Evolutionary conservation across 1,284 basidiomycete genomes (phyloP).

Genomic region (Meira miltonrushii): DNA sequence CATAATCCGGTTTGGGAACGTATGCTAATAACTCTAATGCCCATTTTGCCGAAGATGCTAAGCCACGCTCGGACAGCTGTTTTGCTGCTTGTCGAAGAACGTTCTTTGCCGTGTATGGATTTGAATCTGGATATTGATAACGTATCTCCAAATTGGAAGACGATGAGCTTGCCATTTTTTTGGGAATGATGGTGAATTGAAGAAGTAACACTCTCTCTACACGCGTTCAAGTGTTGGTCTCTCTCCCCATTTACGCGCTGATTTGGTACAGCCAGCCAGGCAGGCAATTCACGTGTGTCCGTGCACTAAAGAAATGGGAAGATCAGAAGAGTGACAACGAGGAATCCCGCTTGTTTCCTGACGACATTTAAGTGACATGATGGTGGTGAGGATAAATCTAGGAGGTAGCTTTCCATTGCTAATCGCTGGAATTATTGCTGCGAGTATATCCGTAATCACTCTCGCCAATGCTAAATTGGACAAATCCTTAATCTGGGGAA

Average conservation of each 20-base stretch:
- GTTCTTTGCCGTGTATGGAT: conserved; percentile 21
- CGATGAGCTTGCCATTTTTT: background rate
- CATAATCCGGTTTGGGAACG: conserved; percentile 16
- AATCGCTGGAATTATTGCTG: background rate
- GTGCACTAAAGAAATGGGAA: too few relatives aligned
- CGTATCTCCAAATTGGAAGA: conserved; percentile 26
- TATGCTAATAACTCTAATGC: conserved; percentile 39
- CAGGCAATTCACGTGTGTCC: too few relatives aligned
- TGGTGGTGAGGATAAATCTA: background rate
- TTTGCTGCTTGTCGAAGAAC: conserved; percentile 23
- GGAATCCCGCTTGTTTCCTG: background rate
- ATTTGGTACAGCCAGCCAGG: too few relatives aligned
- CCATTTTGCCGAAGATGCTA: conserved; percentile 32
- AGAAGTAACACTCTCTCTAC: too few relatives aligned
- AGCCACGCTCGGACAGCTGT: conserved; percentile 28
- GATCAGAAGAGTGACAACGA: background rate
- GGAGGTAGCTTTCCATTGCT: background rate
- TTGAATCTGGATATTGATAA: conserved; percentile 29
- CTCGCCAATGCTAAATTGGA: conserved; percentile 2
- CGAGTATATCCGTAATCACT: background rate
- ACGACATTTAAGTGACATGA: background rate
- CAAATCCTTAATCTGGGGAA: conserved; percentile 73
- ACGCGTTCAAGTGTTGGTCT: background rate
- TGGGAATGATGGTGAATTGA: background rate
- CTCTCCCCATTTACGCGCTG: background rate